Percentiles rank a stretch among this genome's conserved stretches.
phyloP scores from a whole-genome alignment of 1,284 basidiomycete genomes.

The Fomes fomentarius region DNA sequence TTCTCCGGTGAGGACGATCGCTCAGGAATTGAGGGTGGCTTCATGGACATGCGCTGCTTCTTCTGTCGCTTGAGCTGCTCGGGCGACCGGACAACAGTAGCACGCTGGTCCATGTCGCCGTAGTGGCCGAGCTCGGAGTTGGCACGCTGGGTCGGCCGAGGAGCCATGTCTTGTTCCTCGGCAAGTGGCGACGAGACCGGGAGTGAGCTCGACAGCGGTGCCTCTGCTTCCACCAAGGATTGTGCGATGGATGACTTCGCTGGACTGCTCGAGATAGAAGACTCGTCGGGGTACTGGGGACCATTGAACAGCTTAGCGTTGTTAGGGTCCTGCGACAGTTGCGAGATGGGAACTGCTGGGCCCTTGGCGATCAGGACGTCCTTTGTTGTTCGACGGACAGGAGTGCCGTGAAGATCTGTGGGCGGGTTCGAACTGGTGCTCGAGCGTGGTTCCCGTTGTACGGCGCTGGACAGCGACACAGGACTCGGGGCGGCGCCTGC shows the following conservation, averaged over 20 bases:
- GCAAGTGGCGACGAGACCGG: conserved; percentile 51
- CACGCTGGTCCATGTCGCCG: conserved; percentile 54
- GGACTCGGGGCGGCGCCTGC: conserved; percentile 29
- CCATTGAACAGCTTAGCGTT: conserved; percentile 65
- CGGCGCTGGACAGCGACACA: conserved; percentile 27
- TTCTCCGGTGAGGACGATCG: conserved; percentile 66
- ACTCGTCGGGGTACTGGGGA: conserved; percentile 39
- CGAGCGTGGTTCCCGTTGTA: conserved; percentile 45
- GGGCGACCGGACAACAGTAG: conserved; percentile 42
- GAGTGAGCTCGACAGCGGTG: conserved; percentile 60
- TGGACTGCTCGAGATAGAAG: conserved; percentile 47
- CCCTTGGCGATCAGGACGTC: conserved; percentile 56
- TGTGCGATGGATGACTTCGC: conserved; percentile 50
- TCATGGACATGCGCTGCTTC: conserved; percentile 53
- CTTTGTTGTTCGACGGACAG: conserved; percentile 54
- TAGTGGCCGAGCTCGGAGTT: conserved; percentile 83
- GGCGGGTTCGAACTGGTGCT: conserved; percentile 56
- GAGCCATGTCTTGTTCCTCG: conserved; percentile 40
- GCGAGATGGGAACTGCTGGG: conserved; percentile 61
- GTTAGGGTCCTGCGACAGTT: conserved; percentile 53
- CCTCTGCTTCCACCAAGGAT: conserved; percentile 49
- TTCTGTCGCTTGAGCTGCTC: conserved; percentile 57
- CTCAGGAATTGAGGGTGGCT: conserved; percentile 55
- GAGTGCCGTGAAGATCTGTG: conserved; percentile 37
- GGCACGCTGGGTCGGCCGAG: conserved; percentile 53